Conservation (phyloP, 1,139 yeast genomes). For the Hanseniaspora uvarum region DNA sequence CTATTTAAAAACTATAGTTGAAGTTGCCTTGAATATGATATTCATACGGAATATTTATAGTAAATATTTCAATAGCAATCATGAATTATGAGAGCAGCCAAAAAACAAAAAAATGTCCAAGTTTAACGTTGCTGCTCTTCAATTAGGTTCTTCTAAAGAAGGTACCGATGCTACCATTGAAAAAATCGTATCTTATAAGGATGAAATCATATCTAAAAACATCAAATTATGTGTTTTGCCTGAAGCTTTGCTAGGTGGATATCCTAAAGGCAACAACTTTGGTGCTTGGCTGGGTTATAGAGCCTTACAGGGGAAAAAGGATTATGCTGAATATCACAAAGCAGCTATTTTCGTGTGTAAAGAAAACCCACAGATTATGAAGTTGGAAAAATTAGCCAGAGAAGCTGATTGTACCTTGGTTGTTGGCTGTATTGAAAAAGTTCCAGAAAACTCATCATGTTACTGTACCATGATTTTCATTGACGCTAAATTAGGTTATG, state of each 20-base stretch:
- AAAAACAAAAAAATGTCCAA: conserved; percentile 20
- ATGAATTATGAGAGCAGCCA: too few species aligned
- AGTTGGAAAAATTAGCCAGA: conserved; percentile 27
- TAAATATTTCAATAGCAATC: too few species aligned
- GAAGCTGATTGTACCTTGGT: conserved; percentile 28
- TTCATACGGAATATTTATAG: too few species aligned
- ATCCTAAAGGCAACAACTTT: conserved; percentile 36
- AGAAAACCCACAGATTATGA: conserved; percentile 29
- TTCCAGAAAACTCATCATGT: conserved; percentile 27
- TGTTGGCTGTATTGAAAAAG: conserved; percentile 32
- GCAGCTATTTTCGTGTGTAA: conserved; percentile 29
- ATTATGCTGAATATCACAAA: conserved; percentile 31
- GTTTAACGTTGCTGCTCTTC: conserved; percentile 33
- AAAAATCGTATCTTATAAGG: conserved; percentile 33
- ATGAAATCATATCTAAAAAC: conserved; percentile 28
- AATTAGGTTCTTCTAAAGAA: conserved; percentile 32
- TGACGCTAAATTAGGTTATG: conserved; percentile 31
- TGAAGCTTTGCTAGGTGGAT: conserved; percentile 37
- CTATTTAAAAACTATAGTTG: too few species aligned
- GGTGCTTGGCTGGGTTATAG: conserved; percentile 36
- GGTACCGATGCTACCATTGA: conserved; percentile 32
- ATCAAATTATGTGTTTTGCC: conserved; percentile 35
- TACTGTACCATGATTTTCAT: conserved; percentile 33
- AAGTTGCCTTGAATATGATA: too few species aligned
- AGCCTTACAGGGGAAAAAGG: conserved; percentile 34